Evolutionary conservation across 2,329 filamentous ascomycete species (phyloP), one percentile per base, ranked within the genome.

Genomic region (Blastomyces silverae): DNA sequence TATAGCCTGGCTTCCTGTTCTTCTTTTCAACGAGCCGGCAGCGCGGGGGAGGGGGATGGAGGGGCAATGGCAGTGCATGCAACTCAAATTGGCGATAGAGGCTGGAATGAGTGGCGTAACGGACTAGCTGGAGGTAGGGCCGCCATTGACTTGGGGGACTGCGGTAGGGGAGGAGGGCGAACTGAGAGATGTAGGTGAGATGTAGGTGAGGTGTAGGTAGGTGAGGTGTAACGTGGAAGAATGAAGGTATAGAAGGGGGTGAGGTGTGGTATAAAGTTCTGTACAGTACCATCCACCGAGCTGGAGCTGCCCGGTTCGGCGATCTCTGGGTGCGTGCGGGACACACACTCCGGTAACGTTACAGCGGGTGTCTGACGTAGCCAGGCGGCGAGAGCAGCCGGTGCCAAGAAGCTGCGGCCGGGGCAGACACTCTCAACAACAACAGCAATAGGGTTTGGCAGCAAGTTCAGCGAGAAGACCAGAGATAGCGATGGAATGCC

Each of bases 1-100:
- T 56, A 37, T 31, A 56, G 17, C 31, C 31, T 37, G 28, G 13
- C 31, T n/a, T 56, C n/a, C 20, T 37, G 5, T 17, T 6, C 22
- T 52, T 25, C 52, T 34, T 56, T 31, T n/a, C 53, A 20, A 20
- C 10, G 31, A 58, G 31, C 34, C 70, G 74, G 76, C 76, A 66
- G 74, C 73, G 73, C 71, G 63, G 67, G 65, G 64, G 52, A 68
- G 66, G 63, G 64, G 64, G 63, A 55, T 56, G 53, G 53, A 37
- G 17, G 53, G 53, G 60, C 25, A 11, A 52, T 42, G 48, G 39
- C 25, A 25, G 55, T 50, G 57, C 58, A 39, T 13, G 50, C 6
- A 63, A 63, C 56, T 63, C 62, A 63, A 63, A 44, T 34, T 4
- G 52, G 52, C 67, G 70, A 68, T 67, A 42, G 42, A 28, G 66